These are phyloP conservation scores for Candida sithepensis DNA, from an alignment of 805 yeast genomes.

Conservation along the genomic window DNA sequence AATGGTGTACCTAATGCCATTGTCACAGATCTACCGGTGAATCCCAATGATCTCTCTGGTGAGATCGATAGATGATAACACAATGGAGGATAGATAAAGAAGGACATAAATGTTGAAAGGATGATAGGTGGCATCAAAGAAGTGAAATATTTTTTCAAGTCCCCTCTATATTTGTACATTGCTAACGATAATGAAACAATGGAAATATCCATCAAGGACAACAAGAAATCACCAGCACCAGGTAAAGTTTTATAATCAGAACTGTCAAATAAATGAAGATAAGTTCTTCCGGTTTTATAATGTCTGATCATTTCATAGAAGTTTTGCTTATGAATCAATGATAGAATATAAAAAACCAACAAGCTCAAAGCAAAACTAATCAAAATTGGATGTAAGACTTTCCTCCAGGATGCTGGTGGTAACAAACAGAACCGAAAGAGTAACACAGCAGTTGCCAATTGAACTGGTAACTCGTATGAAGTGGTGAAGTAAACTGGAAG, in stretches of 20 bases:
- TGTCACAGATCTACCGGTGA: constrained; percentile 76
- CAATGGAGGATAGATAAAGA: constrained; percentile 67
- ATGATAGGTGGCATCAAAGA: constrained; percentile 58
- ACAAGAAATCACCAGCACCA: constrained; percentile 76
- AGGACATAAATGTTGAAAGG: constrained; percentile 50
- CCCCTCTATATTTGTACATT: constrained; percentile 69
- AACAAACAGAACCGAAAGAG: constrained; percentile 47
- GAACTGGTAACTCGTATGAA: constrained; percentile 58
- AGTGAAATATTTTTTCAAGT: constrained; percentile 55
- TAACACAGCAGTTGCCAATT: constrained; percentile 55
- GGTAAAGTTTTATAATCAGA: constrained; percentile 45
- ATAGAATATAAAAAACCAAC: constrained; percentile 57
- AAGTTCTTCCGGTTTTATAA: constrained; percentile 69
- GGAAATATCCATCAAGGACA: constrained; percentile 70
- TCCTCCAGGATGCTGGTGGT: constrained; percentile 44
- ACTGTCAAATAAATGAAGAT: constrained; percentile 52
- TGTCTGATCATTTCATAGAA: constrained; percentile 48
- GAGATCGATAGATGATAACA: constrained; percentile 65
- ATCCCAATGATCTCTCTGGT: constrained; percentile 60
- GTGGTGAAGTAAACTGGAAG: constrained; percentile 57
- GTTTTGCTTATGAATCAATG: constrained; percentile 47
- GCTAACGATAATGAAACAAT: constrained; percentile 75
- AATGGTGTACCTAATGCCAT: constrained; percentile 77
- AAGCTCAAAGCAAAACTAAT: constrained; percentile 63
- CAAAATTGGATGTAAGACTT: constrained; percentile 67